Conservation (phyloP, 2,329 filamentous ascomycete species). For the Xylaria digitata region DNA sequence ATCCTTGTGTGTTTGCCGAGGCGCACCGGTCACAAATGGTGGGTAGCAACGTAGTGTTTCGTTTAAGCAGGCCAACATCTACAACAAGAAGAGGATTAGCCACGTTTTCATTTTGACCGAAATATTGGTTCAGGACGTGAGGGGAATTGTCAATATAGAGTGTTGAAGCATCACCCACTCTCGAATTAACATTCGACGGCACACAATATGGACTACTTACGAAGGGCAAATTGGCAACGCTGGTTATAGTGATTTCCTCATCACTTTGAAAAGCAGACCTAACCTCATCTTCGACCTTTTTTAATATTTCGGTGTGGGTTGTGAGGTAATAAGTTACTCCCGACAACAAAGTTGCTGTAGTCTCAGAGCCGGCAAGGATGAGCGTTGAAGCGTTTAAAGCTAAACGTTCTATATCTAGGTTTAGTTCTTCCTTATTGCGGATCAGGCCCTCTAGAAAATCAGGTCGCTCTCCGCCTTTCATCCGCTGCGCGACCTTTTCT, state of each 20-base stretch:
- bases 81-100: constrained; percentile 36
- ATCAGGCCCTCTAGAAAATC: constrained; percentile 50
- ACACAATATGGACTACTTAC: background rate
- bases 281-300: constrained; percentile 53
- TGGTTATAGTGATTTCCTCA: constrained; percentile 52
- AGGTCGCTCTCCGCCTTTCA: constrained; percentile 41
- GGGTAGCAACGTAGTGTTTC: constrained; percentile 57
- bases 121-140: background rate
- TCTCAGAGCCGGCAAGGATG: constrained; percentile 61
- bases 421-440: constrained; percentile 30
- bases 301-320: constrained; percentile 48
- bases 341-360: constrained; percentile 59
- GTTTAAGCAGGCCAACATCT: constrained; percentile 55
- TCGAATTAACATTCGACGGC: background rate
- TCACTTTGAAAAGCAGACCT: constrained; percentile 51
- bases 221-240: background rate
- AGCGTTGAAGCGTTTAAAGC: constrained; percentile 43
- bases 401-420: background rate
- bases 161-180: background rate
- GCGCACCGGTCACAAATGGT: constrained; percentile 39
- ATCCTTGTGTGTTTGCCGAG: constrained; percentile 36
- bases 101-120: background rate
- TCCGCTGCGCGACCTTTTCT: constrained; percentile 44
- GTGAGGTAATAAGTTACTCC: constrained; percentile 54
- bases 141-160: background rate